phyloP scores from a whole-genome alignment of 352 stramenopile genomes.

The Phytophthora tubulina region DNA sequence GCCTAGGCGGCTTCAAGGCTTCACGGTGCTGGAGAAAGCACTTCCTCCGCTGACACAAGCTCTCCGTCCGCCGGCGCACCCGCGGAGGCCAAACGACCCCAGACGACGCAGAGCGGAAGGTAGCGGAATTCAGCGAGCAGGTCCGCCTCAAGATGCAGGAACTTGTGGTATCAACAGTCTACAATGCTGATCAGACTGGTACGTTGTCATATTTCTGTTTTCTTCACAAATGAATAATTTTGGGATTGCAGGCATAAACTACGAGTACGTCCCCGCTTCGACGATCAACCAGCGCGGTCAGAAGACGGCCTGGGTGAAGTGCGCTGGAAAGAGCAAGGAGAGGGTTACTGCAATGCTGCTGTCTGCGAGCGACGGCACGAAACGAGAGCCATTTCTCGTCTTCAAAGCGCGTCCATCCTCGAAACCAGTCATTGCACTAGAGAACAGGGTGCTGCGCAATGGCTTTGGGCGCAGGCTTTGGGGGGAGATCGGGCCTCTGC shows the following conservation, averaged over 20 bases:
- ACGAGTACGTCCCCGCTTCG: neutral
- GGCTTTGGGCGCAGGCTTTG: slow-evolving; percentile 1
- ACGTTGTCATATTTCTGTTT: too few relatives aligned
- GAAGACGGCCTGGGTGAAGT: neutral
- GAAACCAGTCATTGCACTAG: neutral
- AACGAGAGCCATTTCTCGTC: neutral
- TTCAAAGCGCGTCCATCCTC: too few relatives aligned
- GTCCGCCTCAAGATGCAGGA: slow-evolving; percentile 12
- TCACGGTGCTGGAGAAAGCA: slow-evolving; percentile 27
- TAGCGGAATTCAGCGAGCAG: neutral
- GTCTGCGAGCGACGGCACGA: neutral
- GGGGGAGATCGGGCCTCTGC: neutral
- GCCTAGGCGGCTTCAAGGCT: neutral
- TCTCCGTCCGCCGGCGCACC: slow-evolving; percentile 17
- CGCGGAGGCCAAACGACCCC: slow-evolving; percentile 16
- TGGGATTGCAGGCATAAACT: neutral
- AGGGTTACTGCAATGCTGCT: neutral
- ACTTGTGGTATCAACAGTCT: neutral
- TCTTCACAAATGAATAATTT: too few relatives aligned
- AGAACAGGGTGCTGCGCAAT: neutral
- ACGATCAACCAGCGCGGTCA: neutral
- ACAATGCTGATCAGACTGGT: too few relatives aligned
- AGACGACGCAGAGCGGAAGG: neutral
- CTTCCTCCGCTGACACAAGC: slow-evolving; percentile 16
- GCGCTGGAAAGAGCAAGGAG: neutral